phyloP scores from a whole-genome alignment of 371 early-diverging fungal genomes.

The Mucor velutinosus region DNA sequence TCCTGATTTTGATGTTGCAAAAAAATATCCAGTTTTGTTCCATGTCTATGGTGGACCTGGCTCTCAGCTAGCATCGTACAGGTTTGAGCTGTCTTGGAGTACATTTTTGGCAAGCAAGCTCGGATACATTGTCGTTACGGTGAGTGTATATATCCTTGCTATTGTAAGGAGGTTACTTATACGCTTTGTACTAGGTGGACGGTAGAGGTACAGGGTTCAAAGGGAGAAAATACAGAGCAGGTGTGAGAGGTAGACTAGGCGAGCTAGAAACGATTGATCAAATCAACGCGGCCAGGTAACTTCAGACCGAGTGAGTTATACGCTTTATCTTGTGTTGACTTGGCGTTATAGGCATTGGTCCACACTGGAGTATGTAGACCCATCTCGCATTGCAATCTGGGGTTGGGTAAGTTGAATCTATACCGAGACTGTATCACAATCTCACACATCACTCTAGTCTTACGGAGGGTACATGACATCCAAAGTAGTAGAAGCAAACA shows the following conservation, averaged over 20 bases:
- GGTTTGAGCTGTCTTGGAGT: constrained; percentile 70
- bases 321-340: neutral
- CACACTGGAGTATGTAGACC: constrained; percentile 74
- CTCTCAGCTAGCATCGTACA: constrained; percentile 77
- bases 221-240: constrained; percentile 79
- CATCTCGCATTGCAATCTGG: constrained; percentile 89
- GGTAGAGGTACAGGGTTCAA: constrained; percentile 88
- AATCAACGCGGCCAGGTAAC: constrained; percentile 74
- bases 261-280: constrained; percentile 83
- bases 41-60: constrained; percentile 92
- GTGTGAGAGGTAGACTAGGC: constrained; percentile 79
- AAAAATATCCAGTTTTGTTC: constrained; percentile 81
- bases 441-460: constrained; percentile 49
- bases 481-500: constrained; percentile 82
- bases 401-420: constrained; percentile 71
- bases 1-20: constrained; percentile 74
- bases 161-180: neutral
- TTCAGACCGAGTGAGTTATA: neutral
- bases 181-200: constrained; percentile 56
- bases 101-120: constrained; percentile 64
- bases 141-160: constrained; percentile 6
- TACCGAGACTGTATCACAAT: too few relatives aligned
- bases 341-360: constrained; percentile 50
- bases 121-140: constrained; percentile 54
- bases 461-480: constrained; percentile 92